These are phyloP conservation scores for Sicyos baderoa DNA, from an alignment of 306 rosid genomes.

Conservation along the genomic window DNA sequence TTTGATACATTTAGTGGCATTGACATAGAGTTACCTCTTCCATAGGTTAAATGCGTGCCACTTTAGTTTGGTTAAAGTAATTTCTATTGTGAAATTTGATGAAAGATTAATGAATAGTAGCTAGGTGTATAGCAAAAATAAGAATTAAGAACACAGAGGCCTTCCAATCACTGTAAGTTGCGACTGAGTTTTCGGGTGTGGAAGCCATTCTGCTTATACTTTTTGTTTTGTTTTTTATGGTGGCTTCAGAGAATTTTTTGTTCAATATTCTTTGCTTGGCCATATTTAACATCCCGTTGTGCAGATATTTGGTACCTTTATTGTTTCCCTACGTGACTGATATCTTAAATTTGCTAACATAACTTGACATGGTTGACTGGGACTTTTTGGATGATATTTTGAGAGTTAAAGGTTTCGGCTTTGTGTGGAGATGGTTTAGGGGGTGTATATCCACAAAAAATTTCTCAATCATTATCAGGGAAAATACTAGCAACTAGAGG, in stretches of 20 bases:
- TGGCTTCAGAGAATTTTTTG: not conserved
- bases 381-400: no score
- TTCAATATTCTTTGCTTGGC: not conserved
- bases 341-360: conserved; percentile 2
- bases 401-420: no score
- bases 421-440: no score
- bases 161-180: not conserved
- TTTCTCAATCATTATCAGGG: no score
- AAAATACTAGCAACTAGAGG: no score
- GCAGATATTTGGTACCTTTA: not conserved
- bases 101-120: not conserved
- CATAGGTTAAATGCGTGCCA: not conserved
- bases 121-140: not conserved
- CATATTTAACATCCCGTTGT: not conserved
- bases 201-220: not conserved
- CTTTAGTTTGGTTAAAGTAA: not conserved
- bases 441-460: no score
- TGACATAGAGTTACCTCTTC: not conserved
- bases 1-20: not conserved
- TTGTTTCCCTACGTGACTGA: not conserved
- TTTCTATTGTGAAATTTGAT: not conserved
- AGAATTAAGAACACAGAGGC: no score
- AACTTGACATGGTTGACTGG: no score
- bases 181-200: not conserved
- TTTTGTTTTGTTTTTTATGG: not conserved